These are phyloP conservation scores for Didymella keratinophila DNA, from an alignment of 2,329 filamentous ascomycete genomes.

Conservation along the genomic window DNA sequence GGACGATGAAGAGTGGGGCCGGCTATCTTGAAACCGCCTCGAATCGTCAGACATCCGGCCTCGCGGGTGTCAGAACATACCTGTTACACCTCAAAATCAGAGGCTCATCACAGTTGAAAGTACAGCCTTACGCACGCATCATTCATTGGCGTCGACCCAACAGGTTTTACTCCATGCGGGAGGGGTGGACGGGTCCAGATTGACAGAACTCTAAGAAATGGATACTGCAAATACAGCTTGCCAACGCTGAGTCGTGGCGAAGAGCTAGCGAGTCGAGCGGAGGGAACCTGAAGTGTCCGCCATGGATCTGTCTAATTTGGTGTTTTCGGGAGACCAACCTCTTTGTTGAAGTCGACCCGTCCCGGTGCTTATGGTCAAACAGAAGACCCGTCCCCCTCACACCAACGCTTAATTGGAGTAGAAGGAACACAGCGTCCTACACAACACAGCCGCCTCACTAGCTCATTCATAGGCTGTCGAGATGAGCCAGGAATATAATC, in stretches of 20 bases:
- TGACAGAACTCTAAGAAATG: constrained; percentile 1
- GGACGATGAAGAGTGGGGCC: constrained; percentile 11
- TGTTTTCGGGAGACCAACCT: background rate
- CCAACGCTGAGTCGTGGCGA: constrained; percentile 3
- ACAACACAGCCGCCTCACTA: background rate
- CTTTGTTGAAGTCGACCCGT: background rate
- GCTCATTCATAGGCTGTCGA: background rate
- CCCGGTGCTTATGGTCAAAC: background rate
- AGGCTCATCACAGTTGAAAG: background rate
- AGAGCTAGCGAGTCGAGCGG: constrained; percentile 8
- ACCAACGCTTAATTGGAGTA: background rate
- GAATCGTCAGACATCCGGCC: background rate
- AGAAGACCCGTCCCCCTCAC: background rate
- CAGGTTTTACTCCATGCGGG: background rate
- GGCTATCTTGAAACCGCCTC: background rate
- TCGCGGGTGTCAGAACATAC: background rate
- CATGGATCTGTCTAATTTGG: background rate
- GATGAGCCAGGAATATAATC: too few relatives aligned
- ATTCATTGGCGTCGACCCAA: background rate
- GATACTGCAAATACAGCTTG: background rate
- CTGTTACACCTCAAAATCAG: background rate
- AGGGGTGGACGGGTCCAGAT: background rate
- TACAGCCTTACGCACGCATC: background rate
- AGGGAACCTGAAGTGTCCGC: constrained; percentile 1
- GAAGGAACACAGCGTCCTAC: background rate